phyloP scores from a whole-genome alignment of 345 rosid genomes.

The Bretschneidera sinensis region DNA sequence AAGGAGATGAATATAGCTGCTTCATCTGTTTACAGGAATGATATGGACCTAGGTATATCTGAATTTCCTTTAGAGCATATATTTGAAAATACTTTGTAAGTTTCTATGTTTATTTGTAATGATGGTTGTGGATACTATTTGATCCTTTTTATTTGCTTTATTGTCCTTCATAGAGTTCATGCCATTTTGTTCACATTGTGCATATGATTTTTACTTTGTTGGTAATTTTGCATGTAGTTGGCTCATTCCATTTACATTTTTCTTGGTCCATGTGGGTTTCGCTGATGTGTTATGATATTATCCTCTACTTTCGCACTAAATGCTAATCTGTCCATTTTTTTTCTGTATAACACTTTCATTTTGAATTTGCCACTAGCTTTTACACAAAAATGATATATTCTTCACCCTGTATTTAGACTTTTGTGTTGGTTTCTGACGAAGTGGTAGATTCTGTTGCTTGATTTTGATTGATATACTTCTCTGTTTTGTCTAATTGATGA shows the following conservation, averaged over 20 bases:
- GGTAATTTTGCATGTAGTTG: not conserved
- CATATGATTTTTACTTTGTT: too few species aligned
- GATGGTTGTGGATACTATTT: not conserved
- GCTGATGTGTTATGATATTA: too few species aligned
- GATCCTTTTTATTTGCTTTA: not conserved
- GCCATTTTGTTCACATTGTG: not conserved
- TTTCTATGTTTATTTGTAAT: not conserved
- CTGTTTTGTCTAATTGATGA: too few species aligned
- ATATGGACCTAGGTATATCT: conserved; percentile 36
- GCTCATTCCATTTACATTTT: not conserved
- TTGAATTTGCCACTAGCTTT: not conserved
- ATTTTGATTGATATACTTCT: too few species aligned
- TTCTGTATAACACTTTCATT: not conserved
- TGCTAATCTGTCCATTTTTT: too few species aligned
- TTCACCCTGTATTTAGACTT: too few species aligned
- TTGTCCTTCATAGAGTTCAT: not conserved
- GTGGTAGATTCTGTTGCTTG: too few species aligned
- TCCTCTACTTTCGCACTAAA: too few species aligned
- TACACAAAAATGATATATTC: too few species aligned
- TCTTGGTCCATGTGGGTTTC: not conserved
- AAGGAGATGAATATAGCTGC: conserved; percentile 22
- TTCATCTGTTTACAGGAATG: conserved; percentile 20
- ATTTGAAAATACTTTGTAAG: not conserved
- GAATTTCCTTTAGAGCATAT: not conserved
- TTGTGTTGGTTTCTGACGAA: too few species aligned